Evolutionary conservation across 768 basidiomycete genomes (phyloP).

Genomic region (Daedaleopsis sinensis): DNA sequence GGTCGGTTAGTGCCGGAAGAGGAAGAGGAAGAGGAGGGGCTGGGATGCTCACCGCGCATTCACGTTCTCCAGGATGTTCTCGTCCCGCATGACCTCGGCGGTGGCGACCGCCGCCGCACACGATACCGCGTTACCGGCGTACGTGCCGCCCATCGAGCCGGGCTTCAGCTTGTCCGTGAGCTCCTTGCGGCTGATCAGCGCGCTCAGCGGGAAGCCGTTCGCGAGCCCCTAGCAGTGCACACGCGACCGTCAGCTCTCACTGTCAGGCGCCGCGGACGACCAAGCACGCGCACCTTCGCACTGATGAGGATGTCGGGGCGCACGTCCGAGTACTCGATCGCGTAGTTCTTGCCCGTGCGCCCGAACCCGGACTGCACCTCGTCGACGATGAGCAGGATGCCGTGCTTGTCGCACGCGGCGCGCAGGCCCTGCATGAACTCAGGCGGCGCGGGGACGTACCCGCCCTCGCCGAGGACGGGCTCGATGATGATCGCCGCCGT

Average conservation of each 20-base stretch:
- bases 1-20: background rate
- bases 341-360: constrained; percentile 81
- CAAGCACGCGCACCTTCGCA: constrained; percentile 69
- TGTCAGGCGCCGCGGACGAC: too few relatives aligned
- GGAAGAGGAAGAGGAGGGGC: background rate
- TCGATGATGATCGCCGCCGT: constrained; percentile 95
- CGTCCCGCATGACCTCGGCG: constrained; percentile 73
- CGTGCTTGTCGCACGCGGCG: constrained; percentile 84
- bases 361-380: constrained; percentile 93
- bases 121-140: constrained; percentile 89
- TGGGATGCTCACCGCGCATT: constrained; percentile 52
- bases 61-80: constrained; percentile 85
- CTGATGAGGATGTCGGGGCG: constrained; percentile 86
- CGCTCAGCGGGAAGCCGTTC: constrained; percentile 94
- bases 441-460: constrained; percentile 87
- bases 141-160: constrained; percentile 90
- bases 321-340: constrained; percentile 83
- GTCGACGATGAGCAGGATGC: constrained; percentile 81
- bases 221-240: constrained; percentile 65
- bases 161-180: constrained; percentile 78
- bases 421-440: constrained; percentile 82
- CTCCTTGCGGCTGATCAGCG: constrained; percentile 78
- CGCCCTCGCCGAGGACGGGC: constrained; percentile 94
- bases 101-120: constrained; percentile 92
- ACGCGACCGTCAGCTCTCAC: background rate